These are phyloP conservation scores for Jimgerdemannia flammicorona DNA, from an alignment of 192 early-diverging fungal genomes.

Conservation along the genomic window DNA sequence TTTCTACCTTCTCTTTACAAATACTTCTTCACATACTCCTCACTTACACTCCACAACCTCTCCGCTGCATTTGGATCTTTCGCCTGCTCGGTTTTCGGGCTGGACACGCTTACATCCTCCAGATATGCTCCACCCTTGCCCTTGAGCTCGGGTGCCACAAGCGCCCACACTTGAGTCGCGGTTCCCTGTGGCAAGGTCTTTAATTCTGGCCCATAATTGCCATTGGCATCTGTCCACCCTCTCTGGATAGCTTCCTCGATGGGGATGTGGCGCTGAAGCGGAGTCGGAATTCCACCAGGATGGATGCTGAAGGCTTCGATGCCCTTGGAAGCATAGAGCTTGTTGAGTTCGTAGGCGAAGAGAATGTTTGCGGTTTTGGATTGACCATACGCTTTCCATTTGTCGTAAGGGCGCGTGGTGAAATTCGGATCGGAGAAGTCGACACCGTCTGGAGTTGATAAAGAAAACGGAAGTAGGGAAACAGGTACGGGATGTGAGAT, in stretches of 20 bases:
- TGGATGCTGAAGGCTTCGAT: constrained; percentile 11
- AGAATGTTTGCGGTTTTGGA: constrained; percentile 50
- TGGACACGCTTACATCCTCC: constrained; percentile 20
- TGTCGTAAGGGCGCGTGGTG: constrained; percentile 3
- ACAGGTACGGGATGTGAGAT: not conserved
- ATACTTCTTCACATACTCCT: too few species aligned
- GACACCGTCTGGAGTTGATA: not conserved
- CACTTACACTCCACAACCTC: too few species aligned
- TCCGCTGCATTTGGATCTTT: constrained; percentile 8
- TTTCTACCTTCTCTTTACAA: too few species aligned
- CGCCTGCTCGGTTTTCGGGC: constrained; percentile 16
- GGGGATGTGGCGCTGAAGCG: too few species aligned
- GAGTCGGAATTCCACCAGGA: not conserved
- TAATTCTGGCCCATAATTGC: not conserved
- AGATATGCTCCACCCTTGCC: constrained; percentile 38
- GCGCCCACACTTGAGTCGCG: constrained; percentile 26
- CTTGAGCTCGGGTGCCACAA: constrained; percentile 18
- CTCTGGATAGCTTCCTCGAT: not conserved
- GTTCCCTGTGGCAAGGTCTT: constrained; percentile 30
- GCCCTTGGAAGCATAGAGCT: constrained; percentile 4
- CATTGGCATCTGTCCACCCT: not conserved
- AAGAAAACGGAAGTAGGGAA: not conserved
- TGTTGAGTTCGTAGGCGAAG: constrained; percentile 25
- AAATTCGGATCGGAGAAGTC: constrained; percentile 10
- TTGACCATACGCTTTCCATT: constrained; percentile 20